phyloP scores from a whole-genome alignment of 2,329 filamentous ascomycete genomes.

The Aspergillus eucalypticola region DNA sequence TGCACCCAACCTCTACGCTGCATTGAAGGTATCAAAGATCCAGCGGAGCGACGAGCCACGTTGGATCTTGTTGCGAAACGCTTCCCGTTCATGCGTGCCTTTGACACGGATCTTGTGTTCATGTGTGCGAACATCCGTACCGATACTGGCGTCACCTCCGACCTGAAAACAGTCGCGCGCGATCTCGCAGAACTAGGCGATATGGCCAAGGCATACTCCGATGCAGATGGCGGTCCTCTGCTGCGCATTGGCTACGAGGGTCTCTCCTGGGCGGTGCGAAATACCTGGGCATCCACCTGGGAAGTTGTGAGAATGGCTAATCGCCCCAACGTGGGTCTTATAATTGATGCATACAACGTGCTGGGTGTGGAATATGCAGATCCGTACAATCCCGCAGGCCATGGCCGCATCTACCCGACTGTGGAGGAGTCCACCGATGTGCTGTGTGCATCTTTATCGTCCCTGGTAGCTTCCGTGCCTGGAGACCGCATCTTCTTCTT shows the following conservation, averaged over 20 bases:
- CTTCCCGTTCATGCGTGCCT: constrained; percentile 39
- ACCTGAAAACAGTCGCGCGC: constrained; percentile 32
- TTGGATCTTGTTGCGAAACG: constrained; percentile 33
- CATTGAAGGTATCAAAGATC: constrained; percentile 35
- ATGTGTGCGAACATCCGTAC: constrained; percentile 37
- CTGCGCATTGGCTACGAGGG: constrained; percentile 37
- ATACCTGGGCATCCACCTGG: constrained; percentile 38
- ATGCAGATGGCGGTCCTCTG: constrained; percentile 30
- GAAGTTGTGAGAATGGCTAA: constrained; percentile 36
- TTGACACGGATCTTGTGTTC: constrained; percentile 38
- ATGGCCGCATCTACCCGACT: constrained; percentile 31
- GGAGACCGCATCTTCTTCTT: constrained; percentile 38
- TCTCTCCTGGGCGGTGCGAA: constrained; percentile 34
- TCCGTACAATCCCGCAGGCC: constrained; percentile 30
- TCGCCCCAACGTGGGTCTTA: constrained; percentile 33
- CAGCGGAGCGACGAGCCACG: constrained; percentile 23
- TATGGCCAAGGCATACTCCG: constrained; percentile 31
- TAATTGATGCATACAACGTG: constrained; percentile 37
- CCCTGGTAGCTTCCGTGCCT: constrained; percentile 28
- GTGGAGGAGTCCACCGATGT: constrained; percentile 29
- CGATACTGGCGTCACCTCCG: constrained; percentile 32
- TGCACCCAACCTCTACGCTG: constrained; percentile 36
- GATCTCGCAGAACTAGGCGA: constrained; percentile 36
- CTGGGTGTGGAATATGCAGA: constrained; percentile 37
- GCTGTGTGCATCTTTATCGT: constrained; percentile 26